Conservation (phyloP, 345 rosid genomes). For the Acer yangbiense region DNA sequence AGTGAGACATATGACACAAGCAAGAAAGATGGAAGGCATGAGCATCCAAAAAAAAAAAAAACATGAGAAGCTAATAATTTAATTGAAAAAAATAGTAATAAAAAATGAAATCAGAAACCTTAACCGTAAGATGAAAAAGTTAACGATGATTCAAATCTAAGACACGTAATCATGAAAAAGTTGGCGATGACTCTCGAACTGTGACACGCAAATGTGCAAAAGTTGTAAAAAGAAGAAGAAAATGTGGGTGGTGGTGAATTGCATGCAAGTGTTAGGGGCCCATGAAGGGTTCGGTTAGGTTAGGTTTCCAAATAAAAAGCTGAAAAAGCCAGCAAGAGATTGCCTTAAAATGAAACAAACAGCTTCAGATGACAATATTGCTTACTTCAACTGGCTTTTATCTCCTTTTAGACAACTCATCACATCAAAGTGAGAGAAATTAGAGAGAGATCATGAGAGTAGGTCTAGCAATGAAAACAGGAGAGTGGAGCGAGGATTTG, state of each 20-base stretch:
- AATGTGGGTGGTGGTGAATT: constrained; percentile 2
- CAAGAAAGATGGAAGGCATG: not conserved
- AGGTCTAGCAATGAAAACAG: constrained; percentile 38
- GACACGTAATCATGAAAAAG: too few species aligned
- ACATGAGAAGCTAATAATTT: not conserved
- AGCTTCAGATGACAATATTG: constrained; percentile 16
- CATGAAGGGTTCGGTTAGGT: not conserved
- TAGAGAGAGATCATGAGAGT: constrained; percentile 27
- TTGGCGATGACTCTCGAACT: too few species aligned
- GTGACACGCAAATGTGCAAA: too few species aligned
- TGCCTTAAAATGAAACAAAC: constrained; percentile 15
- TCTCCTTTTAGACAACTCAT: constrained; percentile 18
- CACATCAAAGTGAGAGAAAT: not conserved
- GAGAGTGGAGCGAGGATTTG: constrained; percentile 53
- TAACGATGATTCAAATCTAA: too few species aligned
- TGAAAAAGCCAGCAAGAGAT: constrained; percentile 11
- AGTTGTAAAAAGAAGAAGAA: not conserved
- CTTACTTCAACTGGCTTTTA: constrained; percentile 5
- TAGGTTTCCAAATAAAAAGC: not conserved
- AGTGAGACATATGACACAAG: too few species aligned
- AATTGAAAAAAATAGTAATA: too few species aligned
- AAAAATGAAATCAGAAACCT: too few species aligned
- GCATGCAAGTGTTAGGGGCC: constrained; percentile 25
- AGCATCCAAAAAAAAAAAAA: not conserved
- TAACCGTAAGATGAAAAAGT: too few species aligned